Conservation (phyloP, 352 stramenopile species). For the Globisporangium takayamanum region DNA sequence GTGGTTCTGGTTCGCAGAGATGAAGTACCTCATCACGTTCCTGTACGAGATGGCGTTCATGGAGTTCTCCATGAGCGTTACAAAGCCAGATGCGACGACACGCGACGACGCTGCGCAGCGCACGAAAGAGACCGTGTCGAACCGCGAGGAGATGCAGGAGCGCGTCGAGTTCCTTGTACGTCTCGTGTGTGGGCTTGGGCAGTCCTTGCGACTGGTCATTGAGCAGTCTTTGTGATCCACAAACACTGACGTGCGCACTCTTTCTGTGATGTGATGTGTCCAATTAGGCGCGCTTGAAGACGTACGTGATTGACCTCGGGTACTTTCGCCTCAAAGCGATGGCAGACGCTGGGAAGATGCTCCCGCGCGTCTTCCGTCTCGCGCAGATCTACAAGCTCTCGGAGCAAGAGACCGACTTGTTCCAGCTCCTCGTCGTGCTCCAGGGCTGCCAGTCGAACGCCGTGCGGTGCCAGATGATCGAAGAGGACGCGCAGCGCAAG, state of each 20-base stretch:
- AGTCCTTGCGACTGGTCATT: neutral
- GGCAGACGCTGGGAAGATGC: slow-evolving; percentile 21
- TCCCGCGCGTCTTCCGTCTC: slow-evolving; percentile 68
- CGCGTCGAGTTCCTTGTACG: slow-evolving; percentile 57
- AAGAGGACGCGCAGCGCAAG: slow-evolving; percentile 72
- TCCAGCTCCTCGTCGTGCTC: slow-evolving; percentile 78
- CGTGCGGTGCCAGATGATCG: slow-evolving; percentile 78
- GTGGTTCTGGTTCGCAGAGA: slow-evolving; percentile 83
- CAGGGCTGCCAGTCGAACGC: slow-evolving; percentile 83
- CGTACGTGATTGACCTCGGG: slow-evolving; percentile 53
- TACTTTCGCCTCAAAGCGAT: slow-evolving; percentile 45
- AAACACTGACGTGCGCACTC: neutral
- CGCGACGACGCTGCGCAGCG: slow-evolving; percentile 4
- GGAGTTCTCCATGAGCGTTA: slow-evolving; percentile 81
- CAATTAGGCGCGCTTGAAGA: slow-evolving; percentile 29
- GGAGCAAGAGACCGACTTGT: slow-evolving; percentile 61
- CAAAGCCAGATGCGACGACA: slow-evolving; percentile 70
- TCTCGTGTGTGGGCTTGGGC: neutral
- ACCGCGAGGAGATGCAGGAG: slow-evolving; percentile 74
- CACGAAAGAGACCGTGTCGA: slow-evolving; percentile 48
- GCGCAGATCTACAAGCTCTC: slow-evolving; percentile 71
- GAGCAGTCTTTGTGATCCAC: neutral
- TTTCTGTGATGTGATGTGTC: neutral
- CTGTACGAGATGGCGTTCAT: slow-evolving; percentile 84
- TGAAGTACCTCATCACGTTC: slow-evolving; percentile 77